Evolutionary conservation across 768 basidiomycete genomes (phyloP), one percentile per base, ranked within the genome.

Genomic region (Gymnopilus dilepis): DNA sequence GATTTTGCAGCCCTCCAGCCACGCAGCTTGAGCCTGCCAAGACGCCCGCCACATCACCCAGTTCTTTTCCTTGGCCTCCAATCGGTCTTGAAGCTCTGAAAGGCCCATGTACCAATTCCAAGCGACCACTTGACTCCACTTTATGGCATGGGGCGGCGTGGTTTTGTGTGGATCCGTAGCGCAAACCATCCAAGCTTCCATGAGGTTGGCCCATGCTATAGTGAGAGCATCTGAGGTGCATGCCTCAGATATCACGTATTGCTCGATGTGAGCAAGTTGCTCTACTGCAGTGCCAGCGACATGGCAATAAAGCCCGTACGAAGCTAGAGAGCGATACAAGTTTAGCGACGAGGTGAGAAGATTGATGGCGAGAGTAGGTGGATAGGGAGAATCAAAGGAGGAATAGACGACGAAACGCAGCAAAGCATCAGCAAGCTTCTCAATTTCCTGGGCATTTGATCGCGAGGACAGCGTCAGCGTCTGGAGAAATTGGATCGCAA

Each of bases 91-190:
- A 59, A 83, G 61, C 48, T 75, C 76, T n/a, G 82, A 68, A 7
- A 88, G 66, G 30, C 90, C 86, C 0, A 80, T 79, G 17, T 77
- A 80, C 92, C 94, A 97, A 0, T 81, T 86, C 87, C 90, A 92
- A 2, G 85, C 87, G n/a, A 79, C 75, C 9, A 97, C 78, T 68
- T 95, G 93, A 58, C 89, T 92, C 96, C 97, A 99, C 8, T 91
- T 75, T 51, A 98, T 86, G 56, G 92, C 94, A 73, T 99, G 97
- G 7, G 80, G 81, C 0, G 94, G 94, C 2, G 87, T 90, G 6
- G 94, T 96, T 57, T 82, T 80, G 70, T 99, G 97, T 6, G 97
- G 96, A 69, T 99, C 91, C n/a, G 86, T 83, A 0, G 95, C 94
- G 66, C 93, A 96, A 3, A 84, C 78, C 6, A 80, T 89, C 95